These are phyloP conservation scores for Trichoderma arundinaceum DNA, from an alignment of 2,329 filamentous ascomycete species.

Conservation along the genomic window DNA sequence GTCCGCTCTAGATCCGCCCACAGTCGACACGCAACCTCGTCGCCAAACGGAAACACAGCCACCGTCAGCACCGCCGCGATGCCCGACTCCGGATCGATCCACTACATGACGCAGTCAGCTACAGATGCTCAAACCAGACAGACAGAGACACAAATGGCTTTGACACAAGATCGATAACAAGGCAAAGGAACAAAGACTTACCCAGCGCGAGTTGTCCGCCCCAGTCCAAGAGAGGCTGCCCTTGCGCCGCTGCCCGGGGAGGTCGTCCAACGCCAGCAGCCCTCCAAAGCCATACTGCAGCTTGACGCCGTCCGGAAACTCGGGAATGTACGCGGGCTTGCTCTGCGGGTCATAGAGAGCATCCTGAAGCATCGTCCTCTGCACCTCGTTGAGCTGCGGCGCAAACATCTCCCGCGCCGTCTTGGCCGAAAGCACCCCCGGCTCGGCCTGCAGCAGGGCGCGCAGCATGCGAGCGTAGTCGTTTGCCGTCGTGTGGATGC, in stretches of 20 bases:
- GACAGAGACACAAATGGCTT: background rate
- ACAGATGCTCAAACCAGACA: no score
- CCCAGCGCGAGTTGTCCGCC: slow-evolving; percentile 51
- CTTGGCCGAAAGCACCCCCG: slow-evolving; percentile 41
- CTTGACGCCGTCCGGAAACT: slow-evolving; percentile 43
- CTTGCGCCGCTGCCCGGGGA: slow-evolving; percentile 49
- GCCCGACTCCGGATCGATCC: slow-evolving; percentile 48
- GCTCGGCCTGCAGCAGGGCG: slow-evolving; percentile 41
- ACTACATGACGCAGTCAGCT: slow-evolving; percentile 36
- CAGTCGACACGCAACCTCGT: slow-evolving; percentile 44
- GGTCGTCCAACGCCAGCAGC: slow-evolving; percentile 48
- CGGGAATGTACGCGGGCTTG: slow-evolving; percentile 44
- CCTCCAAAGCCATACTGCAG: slow-evolving; percentile 50
- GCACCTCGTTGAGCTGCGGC: slow-evolving; percentile 48
- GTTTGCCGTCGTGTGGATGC: slow-evolving; percentile 49
- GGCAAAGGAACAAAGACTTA: slow-evolving; percentile 38
- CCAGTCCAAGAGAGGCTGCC: slow-evolving; percentile 55
- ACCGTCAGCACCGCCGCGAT: slow-evolving; percentile 50
- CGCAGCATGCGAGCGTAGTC: slow-evolving; percentile 49
- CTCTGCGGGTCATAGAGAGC: slow-evolving; percentile 34
- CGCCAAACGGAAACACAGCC: slow-evolving; percentile 48
- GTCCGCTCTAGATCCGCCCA: slow-evolving; percentile 49
- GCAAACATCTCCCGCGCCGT: slow-evolving; percentile 47
- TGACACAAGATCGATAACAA: background rate
- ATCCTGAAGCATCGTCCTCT: slow-evolving; percentile 35